Conservation (phyloP, 176 grass and related monocot species). For the Bonia amplexicaulis region DNA sequence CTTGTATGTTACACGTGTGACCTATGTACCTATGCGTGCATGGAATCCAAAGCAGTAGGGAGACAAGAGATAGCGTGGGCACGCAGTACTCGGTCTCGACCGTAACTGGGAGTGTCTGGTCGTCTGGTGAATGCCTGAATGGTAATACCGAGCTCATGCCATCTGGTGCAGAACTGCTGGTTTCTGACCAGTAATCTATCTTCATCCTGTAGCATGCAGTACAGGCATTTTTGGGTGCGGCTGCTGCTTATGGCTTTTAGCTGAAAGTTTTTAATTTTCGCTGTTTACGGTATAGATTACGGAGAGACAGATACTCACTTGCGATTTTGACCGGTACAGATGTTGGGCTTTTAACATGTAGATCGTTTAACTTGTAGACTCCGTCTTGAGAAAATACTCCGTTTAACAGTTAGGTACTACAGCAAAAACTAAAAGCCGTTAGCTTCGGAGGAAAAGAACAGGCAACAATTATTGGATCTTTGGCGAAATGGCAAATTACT, state of each 20-base stretch:
- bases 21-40: constrained; percentile 13
- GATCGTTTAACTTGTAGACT: too few species aligned
- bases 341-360: too few species aligned
- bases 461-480: constrained; percentile 32
- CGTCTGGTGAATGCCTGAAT: constrained; percentile 1
- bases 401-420: too few species aligned
- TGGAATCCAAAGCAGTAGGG: constrained; percentile 48
- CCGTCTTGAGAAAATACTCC: too few species aligned
- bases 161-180: constrained; percentile 27
- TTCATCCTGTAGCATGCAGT: constrained; percentile 29
- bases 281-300: too few species aligned
- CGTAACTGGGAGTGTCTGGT: neutral
- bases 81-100: neutral
- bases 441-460: too few species aligned
- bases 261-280: too few species aligned
- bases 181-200: constrained; percentile 7
- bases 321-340: too few species aligned
- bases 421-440: too few species aligned
- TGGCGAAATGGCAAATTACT: neutral
- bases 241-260: too few species aligned
- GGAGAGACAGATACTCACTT: too few species aligned
- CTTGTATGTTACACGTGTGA: constrained; percentile 38
- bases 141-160: constrained; percentile 7
- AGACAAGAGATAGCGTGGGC: constrained; percentile 24
- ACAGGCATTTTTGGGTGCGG: too few species aligned